Evolutionary conservation across 176 grass and related monocot genomes (phyloP).

Genomic region (Oryza brachyantha): DNA sequence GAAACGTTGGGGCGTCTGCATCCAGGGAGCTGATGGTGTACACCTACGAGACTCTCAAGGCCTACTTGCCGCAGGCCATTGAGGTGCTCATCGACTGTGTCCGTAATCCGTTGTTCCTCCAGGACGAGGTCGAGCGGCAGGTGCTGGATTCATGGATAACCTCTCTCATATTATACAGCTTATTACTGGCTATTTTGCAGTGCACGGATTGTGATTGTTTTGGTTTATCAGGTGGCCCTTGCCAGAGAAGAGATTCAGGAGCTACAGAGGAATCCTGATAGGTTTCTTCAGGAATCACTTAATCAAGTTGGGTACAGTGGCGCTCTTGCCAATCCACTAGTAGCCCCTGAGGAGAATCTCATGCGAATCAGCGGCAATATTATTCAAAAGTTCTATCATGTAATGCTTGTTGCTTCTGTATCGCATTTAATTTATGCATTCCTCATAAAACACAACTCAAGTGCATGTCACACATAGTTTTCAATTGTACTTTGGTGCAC

Average conservation of each 20-base stretch:
- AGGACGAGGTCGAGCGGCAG: constrained; percentile 64
- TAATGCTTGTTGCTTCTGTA: constrained; percentile 33
- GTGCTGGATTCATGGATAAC: constrained; percentile 17
- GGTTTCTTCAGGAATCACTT: constrained; percentile 65
- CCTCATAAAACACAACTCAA: neutral
- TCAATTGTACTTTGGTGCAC: neutral
- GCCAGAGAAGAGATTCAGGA: constrained; percentile 49
- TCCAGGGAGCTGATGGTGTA: constrained; percentile 86
- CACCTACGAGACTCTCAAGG: constrained; percentile 76
- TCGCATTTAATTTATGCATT: constrained; percentile 9
- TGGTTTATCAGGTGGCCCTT: constrained; percentile 52
- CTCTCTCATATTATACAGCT: neutral
- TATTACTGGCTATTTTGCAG: neutral
- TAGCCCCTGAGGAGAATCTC: constrained; percentile 50
- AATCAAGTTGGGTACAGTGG: constrained; percentile 67
- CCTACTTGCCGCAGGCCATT: constrained; percentile 53
- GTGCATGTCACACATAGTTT: neutral
- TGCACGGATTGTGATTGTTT: neutral
- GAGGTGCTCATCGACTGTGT: constrained; percentile 75
- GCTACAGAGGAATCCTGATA: constrained; percentile 53
- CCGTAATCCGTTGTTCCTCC: constrained; percentile 70
- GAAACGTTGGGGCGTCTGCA: constrained; percentile 45
- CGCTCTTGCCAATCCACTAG: constrained; percentile 61
- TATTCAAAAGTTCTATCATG: constrained; percentile 66
- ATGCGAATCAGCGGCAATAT: constrained; percentile 34